phyloP scores from a whole-genome alignment of 225 moss, liverwort and hornwort species.

The Climacium dendroides region DNA sequence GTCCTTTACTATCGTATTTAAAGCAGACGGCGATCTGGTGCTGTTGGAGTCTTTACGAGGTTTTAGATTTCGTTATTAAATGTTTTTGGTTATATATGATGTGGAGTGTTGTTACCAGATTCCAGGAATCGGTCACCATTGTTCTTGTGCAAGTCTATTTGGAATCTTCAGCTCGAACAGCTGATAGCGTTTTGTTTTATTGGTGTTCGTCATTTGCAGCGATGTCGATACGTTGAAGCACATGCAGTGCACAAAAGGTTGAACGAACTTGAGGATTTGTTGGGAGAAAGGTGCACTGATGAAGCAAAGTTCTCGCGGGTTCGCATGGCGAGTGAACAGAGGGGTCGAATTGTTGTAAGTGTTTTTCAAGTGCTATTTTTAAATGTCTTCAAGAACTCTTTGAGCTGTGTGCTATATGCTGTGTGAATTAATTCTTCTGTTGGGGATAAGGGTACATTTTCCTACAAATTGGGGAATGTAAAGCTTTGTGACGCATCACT shows the following conservation, averaged over 20 bases:
- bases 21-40: neutral
- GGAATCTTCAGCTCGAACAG: neutral
- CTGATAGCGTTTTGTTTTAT: neutral
- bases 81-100: neutral
- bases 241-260: slow-evolving; percentile 61
- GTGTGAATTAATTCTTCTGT: neutral
- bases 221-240: slow-evolving; percentile 80
- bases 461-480: neutral
- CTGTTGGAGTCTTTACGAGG: neutral
- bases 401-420: neutral
- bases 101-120: neutral
- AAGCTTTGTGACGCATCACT: neutral
- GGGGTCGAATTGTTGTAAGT: slow-evolving; percentile 70
- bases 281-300: slow-evolving; percentile 41
- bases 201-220: slow-evolving; percentile 17
- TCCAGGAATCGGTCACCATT: neutral
- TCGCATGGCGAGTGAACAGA: slow-evolving; percentile 53
- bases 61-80: neutral
- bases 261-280: slow-evolving; percentile 53
- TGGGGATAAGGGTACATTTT: neutral
- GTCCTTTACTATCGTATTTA: neutral
- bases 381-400: neutral
- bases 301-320: slow-evolving; percentile 38
- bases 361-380: neutral
- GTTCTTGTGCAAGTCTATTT: neutral